Evolutionary conservation across 139 green algal species (phyloP).

Genomic region (Desmodesmus armatus): DNA sequence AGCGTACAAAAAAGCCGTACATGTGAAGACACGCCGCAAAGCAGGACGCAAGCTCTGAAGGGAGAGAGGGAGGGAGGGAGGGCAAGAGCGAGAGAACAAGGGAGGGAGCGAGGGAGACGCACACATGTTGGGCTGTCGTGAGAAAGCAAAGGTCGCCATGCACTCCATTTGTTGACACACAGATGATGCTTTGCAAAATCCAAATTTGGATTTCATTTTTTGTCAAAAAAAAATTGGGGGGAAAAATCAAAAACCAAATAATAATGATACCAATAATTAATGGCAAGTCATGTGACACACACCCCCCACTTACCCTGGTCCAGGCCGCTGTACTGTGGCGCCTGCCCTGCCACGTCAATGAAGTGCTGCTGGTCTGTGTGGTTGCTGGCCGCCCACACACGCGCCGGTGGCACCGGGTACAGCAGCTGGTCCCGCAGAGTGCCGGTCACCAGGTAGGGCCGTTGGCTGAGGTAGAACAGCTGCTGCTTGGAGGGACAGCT

Average conservation of each 20-base stretch:
- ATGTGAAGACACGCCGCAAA: background rate
- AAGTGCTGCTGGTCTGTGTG: constrained; percentile 29
- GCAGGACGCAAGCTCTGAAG: background rate
- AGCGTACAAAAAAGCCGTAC: background rate
- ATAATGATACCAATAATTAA: too few relatives aligned
- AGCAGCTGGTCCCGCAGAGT: constrained; percentile 92
- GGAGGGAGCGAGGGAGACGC: too few relatives aligned
- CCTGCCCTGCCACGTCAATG: background rate
- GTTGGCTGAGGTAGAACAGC: constrained; percentile 92
- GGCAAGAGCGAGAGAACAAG: too few relatives aligned
- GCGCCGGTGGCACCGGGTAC: constrained; percentile 83
- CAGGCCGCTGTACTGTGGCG: background rate
- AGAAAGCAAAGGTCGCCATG: too few relatives aligned
- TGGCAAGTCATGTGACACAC: too few relatives aligned
- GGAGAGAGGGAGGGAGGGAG: too few relatives aligned
- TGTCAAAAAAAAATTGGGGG: too few relatives aligned
- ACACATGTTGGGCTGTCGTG: too few relatives aligned
- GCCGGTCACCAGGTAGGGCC: constrained; percentile 86
- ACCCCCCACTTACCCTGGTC: constrained; percentile 24
- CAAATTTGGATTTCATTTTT: too few relatives aligned
- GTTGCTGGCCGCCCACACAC: constrained; percentile 64
- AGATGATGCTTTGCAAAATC: background rate
- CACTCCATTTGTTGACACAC: too few relatives aligned
- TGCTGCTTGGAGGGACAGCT: constrained; percentile 56
- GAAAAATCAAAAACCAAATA: too few relatives aligned